A percentile compares a stretch with the other conserved stretches of the same genome.
Conservation (phyloP, 805 yeast genomes). For the Teunomyces funiuensis region DNA sequence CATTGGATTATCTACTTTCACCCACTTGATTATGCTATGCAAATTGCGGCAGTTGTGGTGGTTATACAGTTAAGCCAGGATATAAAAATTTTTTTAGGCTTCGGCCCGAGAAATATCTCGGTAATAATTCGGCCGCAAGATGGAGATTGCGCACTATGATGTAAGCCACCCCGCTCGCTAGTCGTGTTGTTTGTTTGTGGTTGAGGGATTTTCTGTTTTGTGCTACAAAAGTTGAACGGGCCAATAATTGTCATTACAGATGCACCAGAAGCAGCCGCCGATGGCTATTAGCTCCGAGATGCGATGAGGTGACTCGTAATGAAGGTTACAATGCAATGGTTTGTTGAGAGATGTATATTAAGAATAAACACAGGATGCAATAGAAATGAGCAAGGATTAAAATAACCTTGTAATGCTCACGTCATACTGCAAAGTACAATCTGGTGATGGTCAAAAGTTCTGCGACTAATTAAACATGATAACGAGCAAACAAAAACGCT, state of each 20-base stretch:
- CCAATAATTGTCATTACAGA: background rate
- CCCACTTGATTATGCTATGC: background rate
- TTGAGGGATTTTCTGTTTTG: conserved; percentile 5
- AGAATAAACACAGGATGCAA: conserved; percentile 3
- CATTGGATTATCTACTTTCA: background rate
- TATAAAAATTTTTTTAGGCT: no score
- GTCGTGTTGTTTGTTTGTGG: conserved; percentile 1
- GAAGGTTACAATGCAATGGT: background rate
- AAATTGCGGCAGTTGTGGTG: no score
- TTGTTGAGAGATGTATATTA: conserved; percentile 4
- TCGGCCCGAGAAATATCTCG: background rate
- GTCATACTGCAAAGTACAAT: background rate
- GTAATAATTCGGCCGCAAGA: background rate
- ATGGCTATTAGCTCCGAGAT: conserved; percentile 2
- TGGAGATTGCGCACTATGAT: background rate
- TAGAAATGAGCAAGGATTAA: background rate
- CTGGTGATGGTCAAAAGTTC: conserved; percentile 1
- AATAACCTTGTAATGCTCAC: no score
- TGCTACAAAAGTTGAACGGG: background rate
- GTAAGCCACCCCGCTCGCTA: background rate
- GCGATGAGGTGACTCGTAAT: background rate
- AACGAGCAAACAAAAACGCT: conserved; percentile 3
- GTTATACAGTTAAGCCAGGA: no score
- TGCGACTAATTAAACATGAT: conserved; percentile 5
- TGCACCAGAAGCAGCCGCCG: background rate